Evolutionary conservation across 345 rosid species (phyloP).

Genomic region (Rhodomyrtus tomentosa): DNA sequence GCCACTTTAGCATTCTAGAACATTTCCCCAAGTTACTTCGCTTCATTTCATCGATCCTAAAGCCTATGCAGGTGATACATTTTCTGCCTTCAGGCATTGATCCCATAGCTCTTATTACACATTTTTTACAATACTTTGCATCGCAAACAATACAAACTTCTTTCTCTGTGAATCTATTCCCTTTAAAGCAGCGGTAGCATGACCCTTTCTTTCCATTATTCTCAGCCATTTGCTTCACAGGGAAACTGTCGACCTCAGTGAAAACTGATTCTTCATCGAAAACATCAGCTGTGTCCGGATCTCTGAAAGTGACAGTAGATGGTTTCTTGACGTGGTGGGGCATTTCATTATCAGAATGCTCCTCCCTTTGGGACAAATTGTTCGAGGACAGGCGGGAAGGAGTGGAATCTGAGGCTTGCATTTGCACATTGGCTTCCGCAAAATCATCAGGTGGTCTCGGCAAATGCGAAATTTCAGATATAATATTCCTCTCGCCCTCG

Average conservation of each 20-base stretch:
- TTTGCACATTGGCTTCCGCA: neutral
- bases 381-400: conserved; percentile 21
- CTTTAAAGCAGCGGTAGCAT: conserved; percentile 62
- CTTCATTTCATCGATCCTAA: conserved; percentile 49
- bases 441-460: neutral
- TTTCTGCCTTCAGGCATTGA: conserved; percentile 93
- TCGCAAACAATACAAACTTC: conserved; percentile 80
- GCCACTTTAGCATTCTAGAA: conserved; percentile 48
- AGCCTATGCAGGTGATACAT: conserved; percentile 62
- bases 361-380: conserved; percentile 24
- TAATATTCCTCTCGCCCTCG: neutral
- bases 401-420: conserved; percentile 10
- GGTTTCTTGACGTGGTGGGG: conserved; percentile 23
- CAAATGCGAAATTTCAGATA: conserved; percentile 5
- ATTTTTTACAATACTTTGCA: conserved; percentile 61
- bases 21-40: conserved; percentile 47
- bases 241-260: conserved; percentile 11
- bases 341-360: conserved; percentile 9
- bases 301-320: conserved; percentile 47
- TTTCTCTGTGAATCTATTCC: conserved; percentile 54
- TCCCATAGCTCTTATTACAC: conserved; percentile 80
- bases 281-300: conserved; percentile 24
- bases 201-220: conserved; percentile 66
- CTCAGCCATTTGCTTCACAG: conserved; percentile 23
- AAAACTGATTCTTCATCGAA: conserved; percentile 18